phyloP scores from a whole-genome alignment of 352 stramenopile species.

The Aphanomyces euteiches region DNA sequence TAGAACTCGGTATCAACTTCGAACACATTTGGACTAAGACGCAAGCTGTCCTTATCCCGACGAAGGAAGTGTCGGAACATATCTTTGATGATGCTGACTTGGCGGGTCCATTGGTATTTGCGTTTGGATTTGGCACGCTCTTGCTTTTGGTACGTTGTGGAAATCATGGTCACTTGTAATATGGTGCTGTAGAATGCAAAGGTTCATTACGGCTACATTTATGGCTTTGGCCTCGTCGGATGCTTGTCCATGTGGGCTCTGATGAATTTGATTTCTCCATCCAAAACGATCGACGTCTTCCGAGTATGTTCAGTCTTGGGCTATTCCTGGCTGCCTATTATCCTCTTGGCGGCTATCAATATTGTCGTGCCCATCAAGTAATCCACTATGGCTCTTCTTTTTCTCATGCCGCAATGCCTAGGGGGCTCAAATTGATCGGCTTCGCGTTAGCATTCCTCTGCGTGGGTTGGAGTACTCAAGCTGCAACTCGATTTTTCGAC shows the following conservation, averaged over 20 bases:
- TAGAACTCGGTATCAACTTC: constrained; percentile 97
- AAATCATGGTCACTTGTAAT: background rate
- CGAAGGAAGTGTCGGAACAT: constrained; percentile 82
- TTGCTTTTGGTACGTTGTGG: constrained; percentile 77
- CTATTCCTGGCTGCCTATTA: constrained; percentile 97
- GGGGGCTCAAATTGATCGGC: constrained; percentile 58
- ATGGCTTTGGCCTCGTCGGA: constrained; percentile 96
- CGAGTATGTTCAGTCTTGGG: constrained; percentile 93
- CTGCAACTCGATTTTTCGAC: constrained; percentile 94
- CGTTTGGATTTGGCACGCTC: constrained; percentile 91
- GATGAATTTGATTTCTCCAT: constrained; percentile 92
- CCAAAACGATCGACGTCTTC: constrained; percentile 89
- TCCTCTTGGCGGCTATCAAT: constrained; percentile 91
- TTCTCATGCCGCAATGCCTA: background rate
- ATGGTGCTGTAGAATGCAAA: constrained; percentile 68
- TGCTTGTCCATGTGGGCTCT: constrained; percentile 95
- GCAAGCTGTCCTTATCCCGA: constrained; percentile 92
- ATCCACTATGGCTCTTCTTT: constrained; percentile 9
- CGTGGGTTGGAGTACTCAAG: constrained; percentile 94
- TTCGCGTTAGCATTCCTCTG: constrained; percentile 82
- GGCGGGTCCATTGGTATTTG: constrained; percentile 93
- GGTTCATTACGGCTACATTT: constrained; percentile 98
- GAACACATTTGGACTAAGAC: constrained; percentile 97
- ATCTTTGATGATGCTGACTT: constrained; percentile 92
- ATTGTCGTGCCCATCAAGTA: constrained; percentile 88